phyloP scores from a whole-genome alignment of 1,139 yeast genomes.

The Taphrina betulina region DNA sequence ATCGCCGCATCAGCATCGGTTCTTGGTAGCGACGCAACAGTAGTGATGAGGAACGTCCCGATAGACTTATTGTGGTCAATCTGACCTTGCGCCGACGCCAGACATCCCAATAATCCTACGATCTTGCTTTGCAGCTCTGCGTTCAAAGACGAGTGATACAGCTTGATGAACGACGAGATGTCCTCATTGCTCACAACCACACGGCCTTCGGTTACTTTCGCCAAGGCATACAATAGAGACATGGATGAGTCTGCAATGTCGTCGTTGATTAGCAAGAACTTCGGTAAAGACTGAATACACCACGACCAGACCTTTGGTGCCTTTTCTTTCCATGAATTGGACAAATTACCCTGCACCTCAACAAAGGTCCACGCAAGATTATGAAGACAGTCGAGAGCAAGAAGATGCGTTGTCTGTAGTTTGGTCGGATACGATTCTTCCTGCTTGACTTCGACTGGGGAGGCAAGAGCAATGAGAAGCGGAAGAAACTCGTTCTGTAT shows the following conservation, averaged over 20 bases:
- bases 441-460: background rate
- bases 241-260: constrained; percentile 40
- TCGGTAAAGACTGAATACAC: background rate
- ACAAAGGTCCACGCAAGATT: constrained; percentile 50
- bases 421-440: constrained; percentile 1
- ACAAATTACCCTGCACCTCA: background rate
- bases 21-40: constrained; percentile 41
- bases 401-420: constrained; percentile 41
- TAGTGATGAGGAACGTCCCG: constrained; percentile 51
- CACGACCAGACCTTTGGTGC: constrained; percentile 40
- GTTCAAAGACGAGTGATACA: constrained; percentile 33
- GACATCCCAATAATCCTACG: constrained; percentile 55
- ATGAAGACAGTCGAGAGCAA: constrained; percentile 65
- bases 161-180: constrained; percentile 34
- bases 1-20: constrained; percentile 49
- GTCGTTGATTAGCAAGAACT: constrained; percentile 8
- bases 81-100: constrained; percentile 55
- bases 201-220: constrained; percentile 51
- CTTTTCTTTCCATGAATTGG: constrained; percentile 30
- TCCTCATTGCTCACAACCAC: constrained; percentile 40
- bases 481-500: background rate
- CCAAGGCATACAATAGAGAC: constrained; percentile 63
- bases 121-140: constrained; percentile 41
- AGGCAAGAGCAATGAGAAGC: background rate
- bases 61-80: constrained; percentile 51